Base-by-base conservation (phyloP, 495 filamentous ascomycete genomes). In the Penicilliopsis zonata region DNA sequence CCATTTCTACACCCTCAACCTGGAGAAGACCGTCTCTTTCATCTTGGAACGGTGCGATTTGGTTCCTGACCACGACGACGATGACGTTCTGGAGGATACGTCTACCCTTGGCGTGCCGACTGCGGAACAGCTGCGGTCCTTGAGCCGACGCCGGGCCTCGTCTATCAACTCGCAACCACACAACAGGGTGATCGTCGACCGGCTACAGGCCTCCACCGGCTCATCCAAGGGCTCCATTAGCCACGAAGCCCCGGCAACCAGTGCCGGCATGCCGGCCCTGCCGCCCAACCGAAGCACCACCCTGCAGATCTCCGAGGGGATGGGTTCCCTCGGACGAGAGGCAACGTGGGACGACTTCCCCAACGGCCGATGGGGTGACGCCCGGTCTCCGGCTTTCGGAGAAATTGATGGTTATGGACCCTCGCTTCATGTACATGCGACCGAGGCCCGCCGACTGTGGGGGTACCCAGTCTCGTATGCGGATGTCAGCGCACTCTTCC, bases 331-430 rank as follows among this genome's bases (percentile, higher is more conserved):
- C 9, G 90, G 88, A 19, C 69, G 92, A 38, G 92, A 95, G 61
- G 92, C 92, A 14, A 96, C 90, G 4, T 98, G 90, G 90, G 90
- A 98, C 50, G 90, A 98, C 58, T 98, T 79, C 61, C 90, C 92
- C 33, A 98, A 98, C 65, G 92, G 90, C 16, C 75, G 90, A 28
- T 98, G 88, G 78, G 90, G 90, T 49, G 88, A 95, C 49, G 84
- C 88, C 2, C 69, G 78, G 16, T 87, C 80, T 10, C 80, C 82
- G 2, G 90, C 90, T 0, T 98, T 92, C 54, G 88, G 90, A 38
- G 85, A 93, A 52, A 93, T 94, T 34, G 86, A 94, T 51, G 87
- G 86, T 7, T 94, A 93, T 44, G 87, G 87, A n/a, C 82, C 86
- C 7, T 83, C 76, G 21, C 63, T 96, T 10, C 88, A 94, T 52